phyloP scores from a whole-genome alignment of 495 filamentous ascomycete genomes.

The Aspergillus bertholletiae region DNA sequence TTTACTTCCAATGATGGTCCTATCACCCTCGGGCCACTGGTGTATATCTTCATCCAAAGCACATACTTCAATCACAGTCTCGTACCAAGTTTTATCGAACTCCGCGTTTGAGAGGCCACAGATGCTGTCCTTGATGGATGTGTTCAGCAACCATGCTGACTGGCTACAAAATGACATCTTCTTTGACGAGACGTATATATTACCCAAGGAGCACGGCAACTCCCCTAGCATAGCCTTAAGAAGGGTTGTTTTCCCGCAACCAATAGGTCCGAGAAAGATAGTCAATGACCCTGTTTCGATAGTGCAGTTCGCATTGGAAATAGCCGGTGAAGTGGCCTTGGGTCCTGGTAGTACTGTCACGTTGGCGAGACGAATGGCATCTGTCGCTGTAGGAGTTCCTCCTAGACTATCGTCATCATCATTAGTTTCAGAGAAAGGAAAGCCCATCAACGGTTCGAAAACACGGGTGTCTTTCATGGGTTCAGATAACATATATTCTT shows the following conservation, averaged over 20 bases:
- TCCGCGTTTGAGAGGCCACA: neutral
- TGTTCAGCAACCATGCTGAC: neutral
- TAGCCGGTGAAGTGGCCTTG: too few relatives aligned
- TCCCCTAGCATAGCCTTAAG: conserved; percentile 51
- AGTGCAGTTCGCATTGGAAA: conserved; percentile 10
- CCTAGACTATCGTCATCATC: too few relatives aligned
- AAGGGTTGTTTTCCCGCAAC: conserved; percentile 56
- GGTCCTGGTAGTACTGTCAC: too few relatives aligned
- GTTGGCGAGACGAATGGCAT: neutral
- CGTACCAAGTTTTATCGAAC: neutral
- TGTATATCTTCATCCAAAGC: neutral
- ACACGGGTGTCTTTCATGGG: too few relatives aligned
- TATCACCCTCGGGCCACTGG: neutral
- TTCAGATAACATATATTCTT: too few relatives aligned
- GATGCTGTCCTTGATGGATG: neutral
- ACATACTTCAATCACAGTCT: neutral
- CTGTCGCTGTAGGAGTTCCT: too few relatives aligned
- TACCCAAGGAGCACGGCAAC: conserved; percentile 16
- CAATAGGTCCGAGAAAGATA: conserved; percentile 53
- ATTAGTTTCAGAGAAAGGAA: too few relatives aligned
- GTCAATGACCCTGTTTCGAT: conserved; percentile 35
- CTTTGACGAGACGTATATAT: neutral
- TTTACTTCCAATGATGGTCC: neutral
- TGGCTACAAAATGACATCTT: neutral
- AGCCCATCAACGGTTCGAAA: too few relatives aligned